These are phyloP conservation scores for Plectranthus barbatus DNA, from an alignment of 257 asterid species.

Conservation along the genomic window DNA sequence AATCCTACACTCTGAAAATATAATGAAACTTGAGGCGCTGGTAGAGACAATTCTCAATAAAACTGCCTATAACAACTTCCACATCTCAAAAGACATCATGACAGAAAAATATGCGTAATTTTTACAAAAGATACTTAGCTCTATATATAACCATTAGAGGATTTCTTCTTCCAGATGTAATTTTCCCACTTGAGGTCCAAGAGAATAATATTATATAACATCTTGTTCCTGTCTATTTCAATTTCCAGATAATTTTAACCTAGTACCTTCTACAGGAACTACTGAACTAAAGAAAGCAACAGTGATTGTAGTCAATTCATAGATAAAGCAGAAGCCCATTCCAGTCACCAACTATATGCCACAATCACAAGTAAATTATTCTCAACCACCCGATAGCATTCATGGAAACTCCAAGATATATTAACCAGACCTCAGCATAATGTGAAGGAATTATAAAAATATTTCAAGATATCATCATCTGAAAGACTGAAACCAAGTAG, in stretches of 20 bases:
- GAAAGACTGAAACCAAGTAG: neutral
- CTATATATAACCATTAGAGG: neutral
- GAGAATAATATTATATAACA: neutral
- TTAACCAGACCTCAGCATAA: neutral
- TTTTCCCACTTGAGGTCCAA: slow-evolving; percentile 5
- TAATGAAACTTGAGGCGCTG: slow-evolving; percentile 14
- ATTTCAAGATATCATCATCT: neutral
- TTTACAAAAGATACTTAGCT: neutral
- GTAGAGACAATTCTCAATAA: slow-evolving; percentile 6
- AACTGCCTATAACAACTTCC: slow-evolving; percentile 1
- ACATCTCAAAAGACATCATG: neutral
- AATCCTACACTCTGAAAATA: slow-evolving; percentile 68
- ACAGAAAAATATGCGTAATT: neutral
- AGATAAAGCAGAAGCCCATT: neutral
- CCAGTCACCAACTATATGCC: neutral
- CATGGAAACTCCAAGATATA: neutral
- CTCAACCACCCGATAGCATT: neutral
- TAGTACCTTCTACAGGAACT: neutral
- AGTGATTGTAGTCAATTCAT: neutral
- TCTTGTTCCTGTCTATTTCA: neutral
- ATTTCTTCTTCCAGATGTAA: neutral
- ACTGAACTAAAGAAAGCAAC: neutral
- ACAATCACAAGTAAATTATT: slow-evolving; percentile 3
- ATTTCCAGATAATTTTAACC: neutral
- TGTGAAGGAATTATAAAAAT: neutral